These are phyloP conservation scores for Prunus padus DNA, from an alignment of 306 rosid species.

Conservation along the genomic window DNA sequence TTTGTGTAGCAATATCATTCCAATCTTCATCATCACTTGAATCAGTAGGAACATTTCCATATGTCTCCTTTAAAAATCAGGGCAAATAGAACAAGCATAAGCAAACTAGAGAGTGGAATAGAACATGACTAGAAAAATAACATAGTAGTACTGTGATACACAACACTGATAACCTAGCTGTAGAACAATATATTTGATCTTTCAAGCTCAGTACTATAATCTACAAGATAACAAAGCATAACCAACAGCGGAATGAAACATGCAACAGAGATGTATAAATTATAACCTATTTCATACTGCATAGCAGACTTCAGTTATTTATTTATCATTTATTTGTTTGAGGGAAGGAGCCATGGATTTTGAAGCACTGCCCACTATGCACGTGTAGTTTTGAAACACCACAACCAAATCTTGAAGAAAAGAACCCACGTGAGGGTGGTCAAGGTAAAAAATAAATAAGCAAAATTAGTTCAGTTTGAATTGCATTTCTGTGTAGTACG, in stretches of 20 bases:
- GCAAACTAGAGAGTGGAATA: conserved; percentile 19
- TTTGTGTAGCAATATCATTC: conserved; percentile 34
- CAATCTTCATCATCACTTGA: conserved; percentile 87
- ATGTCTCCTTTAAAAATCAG: conserved; percentile 58
- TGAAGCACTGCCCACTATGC: background rate
- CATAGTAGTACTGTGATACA: background rate
- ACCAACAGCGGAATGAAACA: background rate
- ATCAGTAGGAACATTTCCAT: conserved; percentile 48
- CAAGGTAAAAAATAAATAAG: background rate
- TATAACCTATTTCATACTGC: background rate
- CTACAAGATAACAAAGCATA: background rate
- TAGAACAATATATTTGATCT: conserved; percentile 1
- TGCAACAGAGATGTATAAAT: background rate
- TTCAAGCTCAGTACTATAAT: background rate
- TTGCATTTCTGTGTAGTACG: background rate
- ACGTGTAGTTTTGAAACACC: background rate
- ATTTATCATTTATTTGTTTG: background rate
- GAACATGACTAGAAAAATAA: conserved; percentile 1
- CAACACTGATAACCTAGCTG: background rate
- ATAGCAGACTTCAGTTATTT: background rate
- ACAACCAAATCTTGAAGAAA: background rate
- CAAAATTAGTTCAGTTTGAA: no score
- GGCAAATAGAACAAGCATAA: conserved; percentile 27
- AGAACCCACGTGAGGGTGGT: background rate
- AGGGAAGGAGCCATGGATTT: background rate